Base-by-base conservation (phyloP, 2,329 filamentous ascomycete genomes). In the Cladosporium sp. region DNA sequence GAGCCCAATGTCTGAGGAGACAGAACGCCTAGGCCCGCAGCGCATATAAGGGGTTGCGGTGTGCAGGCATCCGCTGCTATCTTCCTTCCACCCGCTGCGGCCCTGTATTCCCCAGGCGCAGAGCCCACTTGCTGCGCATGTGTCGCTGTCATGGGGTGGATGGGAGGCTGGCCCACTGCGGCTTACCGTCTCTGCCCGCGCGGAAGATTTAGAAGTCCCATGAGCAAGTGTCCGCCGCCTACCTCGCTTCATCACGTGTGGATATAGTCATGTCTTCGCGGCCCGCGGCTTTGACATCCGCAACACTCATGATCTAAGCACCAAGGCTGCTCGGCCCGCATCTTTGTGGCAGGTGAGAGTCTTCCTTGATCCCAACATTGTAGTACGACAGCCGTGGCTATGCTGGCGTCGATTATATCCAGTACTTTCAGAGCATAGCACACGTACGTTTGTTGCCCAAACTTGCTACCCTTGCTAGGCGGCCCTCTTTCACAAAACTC, bases 71-170 rank as follows among this genome's bases (percentile, higher is more conserved):
- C 40, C 40, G 52, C 15, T 25, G 52, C 28, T 17, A 17, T 32
- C 42, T 34, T 37, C 52, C 52, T 17, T 37, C 19, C 28, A 22
- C 40, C 40, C 39, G 52, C 52, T 45, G 40, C 52, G 52, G 52
- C 52, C 51, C 51, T 55, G 52, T 55, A 55, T 55, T 47, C 52
- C 52, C 40, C 40, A 55, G 40, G 52, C 40, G 40, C 52, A 55
- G 39, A 36, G 15, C 40, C 19, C 40, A 28, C 36, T 42, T 42
- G 50, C 37, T 36, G 50, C 50, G 37, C 25, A 42, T 42, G 3
- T 34, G 28, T 20, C 42, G 36, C 22, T 13, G 42, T 53, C n/a
- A 13, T 47, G 28, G 37, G 37, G 40, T 37, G 32, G 40, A 10
- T 40, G 52, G 52, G 52, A 37, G 52, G 40, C 40, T 37, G n/a